phyloP scores from a whole-genome alignment of 805 yeast species.

The Candida glaebosa region DNA sequence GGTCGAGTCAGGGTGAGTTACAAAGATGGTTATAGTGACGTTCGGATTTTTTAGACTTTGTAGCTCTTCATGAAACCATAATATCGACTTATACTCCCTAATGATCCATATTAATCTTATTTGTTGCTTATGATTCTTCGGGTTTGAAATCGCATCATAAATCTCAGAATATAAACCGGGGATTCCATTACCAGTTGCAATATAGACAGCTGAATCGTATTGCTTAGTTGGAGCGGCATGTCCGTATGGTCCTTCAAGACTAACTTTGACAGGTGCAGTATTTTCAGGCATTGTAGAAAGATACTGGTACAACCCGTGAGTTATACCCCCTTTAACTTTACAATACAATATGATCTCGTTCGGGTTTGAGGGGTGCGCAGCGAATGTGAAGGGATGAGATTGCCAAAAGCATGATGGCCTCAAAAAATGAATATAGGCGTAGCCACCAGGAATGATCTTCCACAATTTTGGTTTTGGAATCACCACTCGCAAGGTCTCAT shows the following conservation, averaged over 20 bases:
- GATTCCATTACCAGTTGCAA: conserved; percentile 41
- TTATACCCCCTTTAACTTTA: conserved; percentile 53
- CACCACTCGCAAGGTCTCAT: conserved; percentile 39
- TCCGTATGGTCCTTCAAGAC: conserved; percentile 42
- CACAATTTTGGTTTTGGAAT: conserved; percentile 46
- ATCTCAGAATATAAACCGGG: conserved; percentile 38
- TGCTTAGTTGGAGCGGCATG: conserved; percentile 24
- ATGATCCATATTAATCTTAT: conserved; percentile 37
- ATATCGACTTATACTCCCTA: conserved; percentile 36
- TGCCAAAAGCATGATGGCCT: conserved; percentile 42
- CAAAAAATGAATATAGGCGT: conserved; percentile 37
- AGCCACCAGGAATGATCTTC: conserved; percentile 37
- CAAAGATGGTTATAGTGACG: conserved; percentile 38
- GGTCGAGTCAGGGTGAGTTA: conserved; percentile 27
- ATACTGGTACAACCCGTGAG: conserved; percentile 30
- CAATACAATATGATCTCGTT: conserved; percentile 46
- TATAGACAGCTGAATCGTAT: conserved; percentile 25
- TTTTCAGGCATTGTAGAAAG: conserved; percentile 23
- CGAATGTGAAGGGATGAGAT: conserved; percentile 44
- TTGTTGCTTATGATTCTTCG: conserved; percentile 8
- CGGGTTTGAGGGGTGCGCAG: conserved; percentile 20
- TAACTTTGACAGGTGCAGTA: conserved; percentile 21
- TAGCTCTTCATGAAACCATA: conserved; percentile 39
- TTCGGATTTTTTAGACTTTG: conserved; percentile 26
- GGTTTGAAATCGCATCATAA: conserved; percentile 21